These are phyloP conservation scores for Sinapis alba DNA, from an alignment of 441 rosid species.

Conservation along the genomic window DNA sequence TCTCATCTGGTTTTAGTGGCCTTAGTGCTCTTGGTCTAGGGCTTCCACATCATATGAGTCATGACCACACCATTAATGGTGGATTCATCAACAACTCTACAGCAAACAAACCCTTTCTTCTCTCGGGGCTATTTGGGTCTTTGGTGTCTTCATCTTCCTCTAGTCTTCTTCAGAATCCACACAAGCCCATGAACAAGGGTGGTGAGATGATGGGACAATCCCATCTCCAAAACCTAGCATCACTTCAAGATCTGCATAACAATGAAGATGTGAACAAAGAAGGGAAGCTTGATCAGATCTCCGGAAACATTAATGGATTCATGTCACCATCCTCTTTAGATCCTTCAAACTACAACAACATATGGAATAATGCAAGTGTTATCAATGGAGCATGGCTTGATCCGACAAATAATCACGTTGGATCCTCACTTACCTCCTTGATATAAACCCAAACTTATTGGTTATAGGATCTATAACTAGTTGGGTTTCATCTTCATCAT, in stretches of 20 bases:
- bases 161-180: slow-evolving; percentile 27
- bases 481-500: slow-evolving; percentile 35
- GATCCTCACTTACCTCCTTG: slow-evolving; percentile 43
- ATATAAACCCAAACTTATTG: slow-evolving; percentile 32
- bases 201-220: slow-evolving; percentile 34
- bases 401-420: slow-evolving; percentile 42
- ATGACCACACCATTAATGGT: slow-evolving; percentile 22
- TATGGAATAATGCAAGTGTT: slow-evolving; percentile 38
- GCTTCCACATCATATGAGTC: slow-evolving; percentile 33
- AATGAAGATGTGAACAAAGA: slow-evolving; percentile 35
- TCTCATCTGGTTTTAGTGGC: slow-evolving; percentile 36
- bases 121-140: slow-evolving; percentile 35
- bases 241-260: slow-evolving; percentile 41
- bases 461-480: slow-evolving; percentile 30
- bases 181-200: slow-evolving; percentile 25
- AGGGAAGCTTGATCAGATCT: slow-evolving; percentile 37
- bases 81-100: slow-evolving; percentile 28
- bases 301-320: slow-evolving; percentile 30
- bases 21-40: slow-evolving; percentile 36
- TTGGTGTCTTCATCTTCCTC: slow-evolving; percentile 31
- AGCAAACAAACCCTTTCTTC: slow-evolving; percentile 32
- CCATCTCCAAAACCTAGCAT: slow-evolving; percentile 31
- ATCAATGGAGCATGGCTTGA: slow-evolving; percentile 42
- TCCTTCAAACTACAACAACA: slow-evolving; percentile 36
- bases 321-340: slow-evolving; percentile 37